Evolutionary conservation across 139 green algal species (phyloP).

Genomic region (Bryopsis sp.): DNA sequence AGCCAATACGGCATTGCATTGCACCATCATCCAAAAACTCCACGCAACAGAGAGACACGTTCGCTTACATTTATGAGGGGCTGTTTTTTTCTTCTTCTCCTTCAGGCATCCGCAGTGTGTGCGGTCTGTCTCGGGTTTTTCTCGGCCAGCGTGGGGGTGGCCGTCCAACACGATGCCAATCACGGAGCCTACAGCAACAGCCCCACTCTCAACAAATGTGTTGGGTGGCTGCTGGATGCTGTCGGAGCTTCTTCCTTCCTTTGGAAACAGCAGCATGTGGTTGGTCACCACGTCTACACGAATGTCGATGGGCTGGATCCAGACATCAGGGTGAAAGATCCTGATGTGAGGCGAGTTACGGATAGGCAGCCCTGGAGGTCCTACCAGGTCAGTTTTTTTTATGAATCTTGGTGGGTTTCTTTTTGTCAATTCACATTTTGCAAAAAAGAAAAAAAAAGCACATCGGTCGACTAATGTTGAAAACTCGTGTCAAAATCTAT

Average conservation of each 20-base stretch:
- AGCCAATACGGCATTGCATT: no score
- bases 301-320: conserved; percentile 59
- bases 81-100: no score
- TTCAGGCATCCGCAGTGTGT: conserved; percentile 25
- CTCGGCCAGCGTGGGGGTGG: conserved; percentile 51
- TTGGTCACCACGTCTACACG: conserved; percentile 60
- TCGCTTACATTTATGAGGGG: no score
- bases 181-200: conserved; percentile 48
- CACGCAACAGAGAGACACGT: no score
- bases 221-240: conserved; percentile 48
- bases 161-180: conserved; percentile 66
- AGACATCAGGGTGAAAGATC: conserved; percentile 46
- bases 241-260: conserved; percentile 62
- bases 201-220: conserved; percentile 22
- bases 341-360: conserved; percentile 48
- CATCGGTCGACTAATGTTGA: no score
- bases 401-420: not conserved
- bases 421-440: not conserved
- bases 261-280: conserved; percentile 72
- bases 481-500: no score
- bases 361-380: conserved; percentile 31
- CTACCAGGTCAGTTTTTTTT: conserved; percentile 25
- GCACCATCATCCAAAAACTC: no score
- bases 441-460: not conserved
- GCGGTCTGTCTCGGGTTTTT: conserved; percentile 42